Conservation (phyloP, 805 yeast species). For the Saccharomycopsis guyanensis region DNA sequence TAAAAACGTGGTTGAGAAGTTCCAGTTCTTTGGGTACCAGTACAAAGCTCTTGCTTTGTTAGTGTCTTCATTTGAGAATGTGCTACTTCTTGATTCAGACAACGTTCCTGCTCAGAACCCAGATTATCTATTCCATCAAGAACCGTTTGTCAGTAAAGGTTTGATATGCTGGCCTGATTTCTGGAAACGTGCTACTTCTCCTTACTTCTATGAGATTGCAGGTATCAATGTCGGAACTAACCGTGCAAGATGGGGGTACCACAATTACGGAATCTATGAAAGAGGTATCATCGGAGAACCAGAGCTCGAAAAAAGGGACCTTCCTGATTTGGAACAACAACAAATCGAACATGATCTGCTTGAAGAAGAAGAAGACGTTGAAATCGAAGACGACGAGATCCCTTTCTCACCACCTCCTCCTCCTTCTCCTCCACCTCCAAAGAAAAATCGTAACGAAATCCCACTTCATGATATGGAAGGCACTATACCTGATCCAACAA, state of each 20-base stretch:
- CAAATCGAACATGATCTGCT: too few species aligned
- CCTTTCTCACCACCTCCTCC: too few species aligned
- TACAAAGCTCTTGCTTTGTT: slow-evolving; percentile 61
- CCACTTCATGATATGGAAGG: slow-evolving; percentile 56
- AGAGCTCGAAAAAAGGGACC: too few species aligned
- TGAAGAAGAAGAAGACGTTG: slow-evolving; percentile 2
- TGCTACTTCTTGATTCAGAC: slow-evolving; percentile 66
- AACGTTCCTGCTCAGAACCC: slow-evolving; percentile 53
- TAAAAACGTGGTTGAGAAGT: slow-evolving; percentile 38
- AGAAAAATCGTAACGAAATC: slow-evolving; percentile 24
- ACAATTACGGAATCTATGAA: slow-evolving; percentile 31
- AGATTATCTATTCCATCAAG: slow-evolving; percentile 41
- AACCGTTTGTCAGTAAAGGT: slow-evolving; percentile 32
- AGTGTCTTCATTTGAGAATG: slow-evolving; percentile 67
- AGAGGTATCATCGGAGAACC: slow-evolving; percentile 24
- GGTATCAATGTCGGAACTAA: slow-evolving; percentile 33
- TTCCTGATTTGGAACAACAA: too few species aligned
- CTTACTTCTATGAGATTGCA: slow-evolving; percentile 48
- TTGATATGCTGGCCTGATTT: slow-evolving; percentile 61
- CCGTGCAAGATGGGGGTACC: slow-evolving; percentile 34
- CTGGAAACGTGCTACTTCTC: slow-evolving; percentile 63
- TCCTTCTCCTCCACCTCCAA: too few species aligned
- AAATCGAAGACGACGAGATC: too few species aligned
- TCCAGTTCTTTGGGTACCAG: slow-evolving; percentile 54
- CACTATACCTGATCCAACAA: slow-evolving; percentile 52